A percentile compares a stretch with the other conserved stretches of the same genome.
Evolutionary conservation across 495 filamentous ascomycete genomes (phyloP).

Genomic region (Corynascus novoguineensis): DNA sequence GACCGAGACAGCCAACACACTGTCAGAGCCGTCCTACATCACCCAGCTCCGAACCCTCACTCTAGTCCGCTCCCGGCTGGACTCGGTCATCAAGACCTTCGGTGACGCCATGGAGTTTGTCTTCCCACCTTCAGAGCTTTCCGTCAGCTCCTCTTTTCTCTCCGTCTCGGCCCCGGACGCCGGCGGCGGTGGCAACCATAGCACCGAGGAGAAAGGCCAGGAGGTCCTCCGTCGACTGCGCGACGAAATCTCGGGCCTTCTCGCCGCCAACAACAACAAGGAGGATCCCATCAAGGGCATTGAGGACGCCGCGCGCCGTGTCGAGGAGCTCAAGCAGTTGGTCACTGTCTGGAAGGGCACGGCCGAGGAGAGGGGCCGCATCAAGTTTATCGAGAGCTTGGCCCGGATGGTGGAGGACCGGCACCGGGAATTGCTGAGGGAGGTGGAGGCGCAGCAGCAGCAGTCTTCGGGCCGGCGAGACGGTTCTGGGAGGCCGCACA

Average conservation of each 20-base stretch:
- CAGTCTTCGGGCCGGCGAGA: constrained; percentile 28
- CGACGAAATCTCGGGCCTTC: constrained; percentile 62
- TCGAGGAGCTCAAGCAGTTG: constrained; percentile 68
- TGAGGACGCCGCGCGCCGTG: constrained; percentile 62
- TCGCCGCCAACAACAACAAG: constrained; percentile 49
- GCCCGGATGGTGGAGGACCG: constrained; percentile 56
- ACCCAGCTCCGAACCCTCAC: constrained; percentile 74
- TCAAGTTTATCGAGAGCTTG: constrained; percentile 73
- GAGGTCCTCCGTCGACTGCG: constrained; percentile 62
- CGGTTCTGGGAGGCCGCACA: constrained; percentile 18
- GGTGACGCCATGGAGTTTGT: constrained; percentile 92
- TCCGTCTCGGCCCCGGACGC: constrained; percentile 74
- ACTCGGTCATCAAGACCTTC: constrained; percentile 81
- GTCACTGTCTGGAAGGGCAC: constrained; percentile 86
- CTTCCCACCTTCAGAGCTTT: constrained; percentile 72
- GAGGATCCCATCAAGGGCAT: constrained; percentile 49
- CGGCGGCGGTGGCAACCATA: constrained; percentile 52
- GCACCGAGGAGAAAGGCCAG: constrained; percentile 73
- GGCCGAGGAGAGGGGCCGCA: constrained; percentile 81
- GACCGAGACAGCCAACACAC: constrained; percentile 1
- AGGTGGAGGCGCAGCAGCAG: constrained; percentile 46
- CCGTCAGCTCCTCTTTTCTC: constrained; percentile 68
- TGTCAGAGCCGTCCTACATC: constrained; percentile 72
- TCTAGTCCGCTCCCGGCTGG: constrained; percentile 72
- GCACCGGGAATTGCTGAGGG: constrained; percentile 50